A percentile compares a stretch with the other conserved stretches of the same genome.
phyloP scores from a whole-genome alignment of 768 basidiomycete genomes.

The Kwoniella newhampshirensis region DNA sequence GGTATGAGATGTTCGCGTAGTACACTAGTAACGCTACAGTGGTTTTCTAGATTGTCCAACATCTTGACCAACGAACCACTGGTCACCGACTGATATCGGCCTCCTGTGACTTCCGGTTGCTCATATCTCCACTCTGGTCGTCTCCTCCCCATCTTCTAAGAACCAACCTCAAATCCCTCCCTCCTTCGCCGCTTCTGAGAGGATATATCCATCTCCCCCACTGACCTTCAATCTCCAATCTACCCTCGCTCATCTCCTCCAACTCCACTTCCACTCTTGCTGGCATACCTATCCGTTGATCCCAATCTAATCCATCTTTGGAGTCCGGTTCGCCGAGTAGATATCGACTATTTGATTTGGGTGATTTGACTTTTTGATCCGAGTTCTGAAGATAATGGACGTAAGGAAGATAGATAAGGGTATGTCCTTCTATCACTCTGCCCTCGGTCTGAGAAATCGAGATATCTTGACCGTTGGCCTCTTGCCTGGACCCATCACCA shows the following conservation, averaged over 20 bases:
- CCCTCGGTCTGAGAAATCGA: conserved; percentile 19
- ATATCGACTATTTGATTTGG: conserved; percentile 26
- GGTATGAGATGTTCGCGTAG: too few species aligned
- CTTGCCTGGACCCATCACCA: too few species aligned
- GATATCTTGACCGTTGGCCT: too few species aligned
- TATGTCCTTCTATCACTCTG: conserved; percentile 55
- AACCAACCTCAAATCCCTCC: conserved; percentile 17
- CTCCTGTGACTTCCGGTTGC: too few species aligned
- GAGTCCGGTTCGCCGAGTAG: conserved; percentile 28
- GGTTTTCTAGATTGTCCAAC: too few species aligned
- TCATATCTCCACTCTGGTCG: too few species aligned
- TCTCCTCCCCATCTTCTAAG: conserved; percentile 19
- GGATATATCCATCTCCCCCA: conserved; percentile 36
- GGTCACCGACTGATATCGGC: too few species aligned
- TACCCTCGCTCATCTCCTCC: conserved; percentile 27
- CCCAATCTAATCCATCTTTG: conserved; percentile 14
- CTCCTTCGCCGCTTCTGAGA: conserved; percentile 9
- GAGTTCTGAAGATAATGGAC: conserved; percentile 85
- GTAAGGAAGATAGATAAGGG: conserved; percentile 85
- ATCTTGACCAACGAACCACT: too few species aligned
- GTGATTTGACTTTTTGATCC: conserved; percentile 33
- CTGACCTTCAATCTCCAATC: conserved; percentile 31
- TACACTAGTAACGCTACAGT: too few species aligned
- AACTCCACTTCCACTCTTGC: conserved; percentile 36
- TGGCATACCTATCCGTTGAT: conserved; percentile 8